phyloP scores from a whole-genome alignment of 163 green algal species.

The Picocystis sp. region DNA sequence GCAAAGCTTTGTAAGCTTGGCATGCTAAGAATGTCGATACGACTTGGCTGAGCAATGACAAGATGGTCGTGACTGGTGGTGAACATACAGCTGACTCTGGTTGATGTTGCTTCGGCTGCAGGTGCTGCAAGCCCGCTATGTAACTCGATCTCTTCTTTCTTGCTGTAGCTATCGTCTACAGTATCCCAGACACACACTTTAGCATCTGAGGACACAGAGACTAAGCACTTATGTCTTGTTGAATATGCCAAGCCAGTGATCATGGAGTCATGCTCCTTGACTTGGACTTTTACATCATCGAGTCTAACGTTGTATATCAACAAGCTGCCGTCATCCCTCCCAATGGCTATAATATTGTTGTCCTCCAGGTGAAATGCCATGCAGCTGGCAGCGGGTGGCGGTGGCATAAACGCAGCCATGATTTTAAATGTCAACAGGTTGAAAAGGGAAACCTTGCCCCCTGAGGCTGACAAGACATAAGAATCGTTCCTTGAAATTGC shows the following conservation, averaged over 20 bases:
- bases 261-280: slow-evolving; percentile 15
- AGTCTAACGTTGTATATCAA: slow-evolving; percentile 28
- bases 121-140: too few relatives aligned
- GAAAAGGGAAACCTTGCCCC: slow-evolving; percentile 28
- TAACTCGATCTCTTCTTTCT: too few relatives aligned
- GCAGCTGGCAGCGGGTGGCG: background rate
- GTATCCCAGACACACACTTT: slow-evolving; percentile 20
- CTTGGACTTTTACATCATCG: slow-evolving; percentile 22
- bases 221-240: slow-evolving; percentile 17
- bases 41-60: too few relatives aligned
- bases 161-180: too few relatives aligned
- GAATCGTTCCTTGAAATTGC: slow-evolving; percentile 28
- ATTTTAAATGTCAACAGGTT: slow-evolving; percentile 31
- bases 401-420: background rate
- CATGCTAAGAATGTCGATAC: too few relatives aligned
- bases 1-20: too few relatives aligned
- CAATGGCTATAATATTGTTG: slow-evolving; percentile 31
- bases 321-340: slow-evolving; percentile 21
- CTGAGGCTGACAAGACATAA: slow-evolving; percentile 22
- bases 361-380: slow-evolving; percentile 11
- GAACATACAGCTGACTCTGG: too few relatives aligned
- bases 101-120: too few relatives aligned
- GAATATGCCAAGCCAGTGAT: slow-evolving; percentile 24
- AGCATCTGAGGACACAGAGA: slow-evolving; percentile 17
- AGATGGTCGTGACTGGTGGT: too few relatives aligned